Conservation (phyloP, 169 alveolate genomes). For the Plasmodium chabaudi region DNA sequence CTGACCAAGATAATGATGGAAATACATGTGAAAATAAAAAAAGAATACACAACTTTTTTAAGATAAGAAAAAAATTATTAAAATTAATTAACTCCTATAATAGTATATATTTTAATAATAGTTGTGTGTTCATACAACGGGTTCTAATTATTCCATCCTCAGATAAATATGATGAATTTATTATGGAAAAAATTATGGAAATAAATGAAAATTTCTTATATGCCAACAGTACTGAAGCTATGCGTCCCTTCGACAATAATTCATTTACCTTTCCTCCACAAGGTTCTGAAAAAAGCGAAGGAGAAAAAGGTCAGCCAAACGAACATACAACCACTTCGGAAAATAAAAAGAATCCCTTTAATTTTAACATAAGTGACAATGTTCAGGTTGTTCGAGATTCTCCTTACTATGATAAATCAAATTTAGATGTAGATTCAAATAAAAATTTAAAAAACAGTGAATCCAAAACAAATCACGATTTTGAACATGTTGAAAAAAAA, state of each 20-base stretch:
- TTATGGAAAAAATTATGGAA: conserved; percentile 48
- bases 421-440: neutral
- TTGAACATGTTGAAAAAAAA: neutral
- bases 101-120: conserved; percentile 34
- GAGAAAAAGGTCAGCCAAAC: neutral
- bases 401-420: conserved; percentile 15
- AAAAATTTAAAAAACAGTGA: neutral
- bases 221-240: conserved; percentile 4
- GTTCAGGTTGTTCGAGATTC: conserved; percentile 5
- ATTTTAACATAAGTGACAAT: neutral
- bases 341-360: neutral
- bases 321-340: neutral
- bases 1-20: neutral
- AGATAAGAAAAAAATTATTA: conserved; percentile 10
- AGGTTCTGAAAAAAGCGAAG: too few relatives aligned
- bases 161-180: conserved; percentile 44
- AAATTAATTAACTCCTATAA: conserved; percentile 26
- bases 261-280: neutral
- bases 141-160: conserved; percentile 55
- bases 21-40: neutral
- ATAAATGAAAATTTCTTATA: conserved; percentile 58
- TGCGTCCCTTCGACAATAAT: neutral
- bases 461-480: neutral
- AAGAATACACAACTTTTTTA: neutral
- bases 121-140: conserved; percentile 73